Evolutionary conservation across 129 eudicot species (phyloP).

Genomic region (Pseudognaphalium luteoalbum): DNA sequence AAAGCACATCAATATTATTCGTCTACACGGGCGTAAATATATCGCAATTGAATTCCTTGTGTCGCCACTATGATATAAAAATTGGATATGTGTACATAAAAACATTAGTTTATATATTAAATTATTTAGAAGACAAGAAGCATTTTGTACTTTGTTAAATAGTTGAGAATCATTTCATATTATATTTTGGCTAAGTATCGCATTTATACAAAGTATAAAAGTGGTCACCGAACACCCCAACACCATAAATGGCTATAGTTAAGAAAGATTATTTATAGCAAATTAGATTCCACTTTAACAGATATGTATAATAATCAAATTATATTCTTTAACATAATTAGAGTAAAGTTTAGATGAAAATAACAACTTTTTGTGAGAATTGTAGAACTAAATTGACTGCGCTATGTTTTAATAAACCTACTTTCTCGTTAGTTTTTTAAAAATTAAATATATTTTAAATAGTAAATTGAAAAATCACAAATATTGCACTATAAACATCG

Average conservation of each 20-base stretch:
- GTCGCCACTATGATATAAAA: slow-evolving; percentile 9
- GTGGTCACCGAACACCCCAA: slow-evolving; percentile 20
- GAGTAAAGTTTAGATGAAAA: no score
- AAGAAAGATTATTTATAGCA: slow-evolving; percentile 32
- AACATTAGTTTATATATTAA: background rate
- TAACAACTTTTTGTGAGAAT: no score
- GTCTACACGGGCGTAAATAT: background rate
- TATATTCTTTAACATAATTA: no score
- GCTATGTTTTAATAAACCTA: no score
- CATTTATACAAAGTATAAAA: slow-evolving; percentile 5
- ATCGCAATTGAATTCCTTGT: background rate
- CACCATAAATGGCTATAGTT: slow-evolving; percentile 21
- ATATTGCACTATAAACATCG: no score
- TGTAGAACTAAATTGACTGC: no score
- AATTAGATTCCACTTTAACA: slow-evolving; percentile 29
- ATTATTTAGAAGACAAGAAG: slow-evolving; percentile 14
- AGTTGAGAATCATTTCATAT: background rate
- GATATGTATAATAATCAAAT: no score
- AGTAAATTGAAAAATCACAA: no score
- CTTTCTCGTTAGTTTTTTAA: no score
- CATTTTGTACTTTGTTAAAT: slow-evolving; percentile 19
- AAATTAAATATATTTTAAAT: no score
- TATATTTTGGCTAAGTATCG: background rate
- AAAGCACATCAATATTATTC: background rate
- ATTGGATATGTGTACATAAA: background rate